Base-by-base conservation (phyloP, 2,329 filamentous ascomycete genomes). In the Madurella mycetomatis region DNA sequence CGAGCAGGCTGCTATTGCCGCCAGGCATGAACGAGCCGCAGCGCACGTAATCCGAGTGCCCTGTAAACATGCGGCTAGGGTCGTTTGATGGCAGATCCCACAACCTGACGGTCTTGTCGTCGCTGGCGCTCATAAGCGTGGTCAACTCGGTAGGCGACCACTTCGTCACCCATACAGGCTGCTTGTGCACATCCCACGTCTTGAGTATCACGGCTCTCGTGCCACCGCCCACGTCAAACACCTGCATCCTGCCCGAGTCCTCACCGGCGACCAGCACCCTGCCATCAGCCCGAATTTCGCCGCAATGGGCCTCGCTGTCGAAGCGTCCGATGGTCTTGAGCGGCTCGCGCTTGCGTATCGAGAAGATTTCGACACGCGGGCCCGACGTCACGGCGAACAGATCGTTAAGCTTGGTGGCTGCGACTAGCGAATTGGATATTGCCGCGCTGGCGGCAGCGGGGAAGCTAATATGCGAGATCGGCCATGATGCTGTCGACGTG, bases 281-380 rank as follows among this genome's bases (percentile, higher is more conserved):
- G 41, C 92, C 92, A 74, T 99, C 94, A 53, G 85, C 81, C 55
- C 94, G 84, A 60, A 97, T 87, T 67, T 95, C 90, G 58, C 90
- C 94, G 64, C 88, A 89, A 66, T 92, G 88, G 58, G 91, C 92
- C 62, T 92, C 87, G 68, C 96, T 90, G 67, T 92, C 87, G 70
- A 99, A 97, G 56, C 94, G 85, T 57, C 90, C 91, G 65, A 99
- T 94, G 9, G 91, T 96, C 77, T 96, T 96, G 66, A 96, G 76
- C 11, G 94, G 82, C 73, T 96, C 95, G 55, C 92, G 85, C 42
- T 91, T 96, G 68, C 90, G 87, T 66, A 89, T 89, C 49, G 90
- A 96, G 79, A 91, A 96, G 58, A 99, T 85, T 72, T 97, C 92
- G 45, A 99, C 85, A 56, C 94, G 86, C 52, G 90, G 90, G 56